phyloP scores from a whole-genome alignment of 164 flowering plant genomes.

The Chloranthus sessilifolius region DNA sequence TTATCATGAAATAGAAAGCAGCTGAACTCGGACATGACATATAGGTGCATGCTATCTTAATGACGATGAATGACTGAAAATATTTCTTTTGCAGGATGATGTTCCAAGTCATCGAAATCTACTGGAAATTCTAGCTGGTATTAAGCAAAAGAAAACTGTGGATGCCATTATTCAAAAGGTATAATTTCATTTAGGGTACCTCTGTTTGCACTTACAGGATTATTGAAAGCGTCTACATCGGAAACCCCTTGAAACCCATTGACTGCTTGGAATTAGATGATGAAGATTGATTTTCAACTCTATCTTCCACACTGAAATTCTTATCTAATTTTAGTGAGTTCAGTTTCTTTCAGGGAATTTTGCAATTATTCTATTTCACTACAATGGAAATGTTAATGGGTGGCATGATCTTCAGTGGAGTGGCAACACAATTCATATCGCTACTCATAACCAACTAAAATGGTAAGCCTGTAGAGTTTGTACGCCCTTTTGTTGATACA shows the following conservation, averaged over 20 bases:
- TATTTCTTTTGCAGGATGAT: constrained; percentile 43
- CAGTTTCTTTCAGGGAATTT: constrained; percentile 96
- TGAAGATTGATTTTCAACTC: neutral
- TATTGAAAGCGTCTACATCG: too few species aligned
- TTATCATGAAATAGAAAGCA: too few species aligned
- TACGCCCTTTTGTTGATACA: too few species aligned
- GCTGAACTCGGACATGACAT: too few species aligned
- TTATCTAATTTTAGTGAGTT: constrained; percentile 41
- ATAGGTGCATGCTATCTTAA: too few species aligned
- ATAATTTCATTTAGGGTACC: constrained; percentile 10
- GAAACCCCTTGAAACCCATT: too few species aligned
- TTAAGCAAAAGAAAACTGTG: constrained; percentile 76
- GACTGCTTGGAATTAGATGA: too few species aligned
- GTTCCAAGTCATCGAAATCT: constrained; percentile 39
- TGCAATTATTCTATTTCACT: constrained; percentile 81
- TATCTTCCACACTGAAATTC: too few species aligned
- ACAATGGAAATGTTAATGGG: constrained; percentile 75
- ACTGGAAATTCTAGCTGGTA: constrained; percentile 85
- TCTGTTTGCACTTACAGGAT: neutral
- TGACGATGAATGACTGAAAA: too few species aligned
- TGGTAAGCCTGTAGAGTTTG: constrained; percentile 57
- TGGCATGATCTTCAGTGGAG: constrained; percentile 90
- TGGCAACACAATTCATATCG: constrained; percentile 63
- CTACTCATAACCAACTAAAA: constrained; percentile 87
- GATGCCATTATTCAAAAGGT: constrained; percentile 81